Conservation (phyloP, 768 basidiomycete species). For the Asterophora lycoperdoides region DNA sequence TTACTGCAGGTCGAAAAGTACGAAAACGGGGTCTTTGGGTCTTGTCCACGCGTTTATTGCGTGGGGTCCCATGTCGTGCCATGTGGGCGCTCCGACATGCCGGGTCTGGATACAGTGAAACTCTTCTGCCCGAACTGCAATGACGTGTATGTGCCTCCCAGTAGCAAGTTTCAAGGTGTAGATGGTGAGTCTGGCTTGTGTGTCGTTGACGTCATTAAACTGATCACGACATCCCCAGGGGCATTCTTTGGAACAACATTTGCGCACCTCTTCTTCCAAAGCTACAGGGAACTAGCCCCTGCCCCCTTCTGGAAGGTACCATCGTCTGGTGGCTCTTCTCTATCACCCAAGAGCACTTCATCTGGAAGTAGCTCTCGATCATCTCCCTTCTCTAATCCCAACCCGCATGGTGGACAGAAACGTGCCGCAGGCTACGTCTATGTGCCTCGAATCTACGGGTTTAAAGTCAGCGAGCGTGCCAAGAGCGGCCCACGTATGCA, state of each 20-base stretch:
- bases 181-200: slow-evolving; percentile 63
- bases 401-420: slow-evolving; percentile 86
- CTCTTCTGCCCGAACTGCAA: slow-evolving; percentile 98
- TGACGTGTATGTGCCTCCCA: slow-evolving; percentile 93
- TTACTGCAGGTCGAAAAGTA: slow-evolving; percentile 85
- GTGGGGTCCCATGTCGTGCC: slow-evolving; percentile 85
- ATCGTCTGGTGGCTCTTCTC: slow-evolving; percentile 51
- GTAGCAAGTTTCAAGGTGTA: slow-evolving; percentile 91
- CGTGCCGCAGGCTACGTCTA: slow-evolving; percentile 85
- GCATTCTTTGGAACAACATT: slow-evolving; percentile 99
- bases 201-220: slow-evolving; percentile 8
- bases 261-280: slow-evolving; percentile 95
- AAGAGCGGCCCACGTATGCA: slow-evolving; percentile 96
- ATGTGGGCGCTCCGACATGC: slow-evolving; percentile 92
- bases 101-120: slow-evolving; percentile 96
- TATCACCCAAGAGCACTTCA: slow-evolving; percentile 51
- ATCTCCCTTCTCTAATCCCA: slow-evolving; percentile 78
- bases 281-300: slow-evolving; percentile 91
- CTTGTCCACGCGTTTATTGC: slow-evolving; percentile 95
- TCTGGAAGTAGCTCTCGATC: slow-evolving; percentile 45
- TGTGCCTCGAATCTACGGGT: slow-evolving; percentile 91
- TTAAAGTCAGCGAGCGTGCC: slow-evolving; percentile 93
- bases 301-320: slow-evolving; percentile 88
- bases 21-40: slow-evolving; percentile 85
- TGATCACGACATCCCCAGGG: slow-evolving; percentile 41